These are phyloP conservation scores for Trifolium dubium DNA, from an alignment of 306 rosid genomes.

Conservation along the genomic window DNA sequence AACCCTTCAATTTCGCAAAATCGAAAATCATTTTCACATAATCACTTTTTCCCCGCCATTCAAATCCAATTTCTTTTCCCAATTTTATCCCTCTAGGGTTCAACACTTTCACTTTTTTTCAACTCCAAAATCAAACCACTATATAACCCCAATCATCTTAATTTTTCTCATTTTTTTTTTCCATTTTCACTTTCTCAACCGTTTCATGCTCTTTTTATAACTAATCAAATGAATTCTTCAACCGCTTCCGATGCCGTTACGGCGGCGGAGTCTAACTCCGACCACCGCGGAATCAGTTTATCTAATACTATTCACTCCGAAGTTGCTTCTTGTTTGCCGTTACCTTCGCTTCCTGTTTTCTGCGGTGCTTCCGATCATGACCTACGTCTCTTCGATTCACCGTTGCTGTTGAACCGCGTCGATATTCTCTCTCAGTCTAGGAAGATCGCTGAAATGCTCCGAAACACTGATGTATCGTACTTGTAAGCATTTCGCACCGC, in stretches of 20 bases:
- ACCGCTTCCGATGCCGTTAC: conserved; percentile 44
- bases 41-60: conserved; percentile 90
- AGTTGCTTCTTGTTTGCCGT: conserved; percentile 84
- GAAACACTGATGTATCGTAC: conserved; percentile 83
- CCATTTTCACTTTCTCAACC: conserved; percentile 42
- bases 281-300: conserved; percentile 69
- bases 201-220: conserved; percentile 67
- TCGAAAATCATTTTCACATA: conserved; percentile 49
- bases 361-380: conserved; percentile 79
- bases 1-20: conserved; percentile 28
- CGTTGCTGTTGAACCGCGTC: conserved; percentile 52
- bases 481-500: conserved; percentile 55
- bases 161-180: conserved; percentile 44
- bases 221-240: conserved; percentile 70
- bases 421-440: conserved; percentile 70
- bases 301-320: conserved; percentile 87
- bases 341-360: conserved; percentile 93
- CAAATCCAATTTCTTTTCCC: conserved; percentile 56
- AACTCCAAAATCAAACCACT: conserved; percentile 47
- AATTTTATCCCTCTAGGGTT: conserved; percentile 68
- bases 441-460: conserved; percentile 88
- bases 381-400: conserved; percentile 67
- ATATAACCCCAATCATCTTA: conserved; percentile 41
- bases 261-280: conserved; percentile 30
- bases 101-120: conserved; percentile 29